phyloP scores from a whole-genome alignment of 192 early-diverging fungal species.

The Gryganskiella cystojenkinii region DNA sequence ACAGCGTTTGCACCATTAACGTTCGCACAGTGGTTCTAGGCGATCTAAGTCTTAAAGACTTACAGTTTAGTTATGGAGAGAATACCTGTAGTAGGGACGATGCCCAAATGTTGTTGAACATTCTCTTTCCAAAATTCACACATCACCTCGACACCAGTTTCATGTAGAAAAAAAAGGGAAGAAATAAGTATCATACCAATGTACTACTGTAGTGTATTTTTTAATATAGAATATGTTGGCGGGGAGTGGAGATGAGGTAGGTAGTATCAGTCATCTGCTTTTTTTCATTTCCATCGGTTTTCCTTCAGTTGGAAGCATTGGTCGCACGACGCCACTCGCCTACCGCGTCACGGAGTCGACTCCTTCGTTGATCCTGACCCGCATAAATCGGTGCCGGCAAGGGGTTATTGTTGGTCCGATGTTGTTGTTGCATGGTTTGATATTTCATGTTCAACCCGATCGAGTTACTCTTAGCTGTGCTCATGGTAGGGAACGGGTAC shows the following conservation, averaged over 20 bases:
- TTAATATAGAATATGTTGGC: no score
- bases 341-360: constrained; percentile 30
- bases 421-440: background rate
- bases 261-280: background rate
- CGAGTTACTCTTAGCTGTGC: background rate
- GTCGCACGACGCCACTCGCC: constrained; percentile 42
- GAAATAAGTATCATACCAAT: no score
- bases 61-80: background rate
- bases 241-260: no score
- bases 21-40: background rate
- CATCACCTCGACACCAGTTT: no score
- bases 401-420: constrained; percentile 34
- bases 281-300: background rate
- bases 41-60: background rate
- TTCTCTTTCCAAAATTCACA: no score
- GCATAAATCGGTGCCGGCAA: constrained; percentile 25
- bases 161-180: no score
- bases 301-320: constrained; percentile 7
- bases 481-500: constrained; percentile 17
- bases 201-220: no score
- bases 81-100: background rate
- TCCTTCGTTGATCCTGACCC: constrained; percentile 25
- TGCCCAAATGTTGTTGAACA: no score
- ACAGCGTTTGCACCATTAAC: background rate
- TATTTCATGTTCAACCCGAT: no score